phyloP scores from a whole-genome alignment of 1,284 basidiomycete species.

The Wolfiporia cocos region DNA sequence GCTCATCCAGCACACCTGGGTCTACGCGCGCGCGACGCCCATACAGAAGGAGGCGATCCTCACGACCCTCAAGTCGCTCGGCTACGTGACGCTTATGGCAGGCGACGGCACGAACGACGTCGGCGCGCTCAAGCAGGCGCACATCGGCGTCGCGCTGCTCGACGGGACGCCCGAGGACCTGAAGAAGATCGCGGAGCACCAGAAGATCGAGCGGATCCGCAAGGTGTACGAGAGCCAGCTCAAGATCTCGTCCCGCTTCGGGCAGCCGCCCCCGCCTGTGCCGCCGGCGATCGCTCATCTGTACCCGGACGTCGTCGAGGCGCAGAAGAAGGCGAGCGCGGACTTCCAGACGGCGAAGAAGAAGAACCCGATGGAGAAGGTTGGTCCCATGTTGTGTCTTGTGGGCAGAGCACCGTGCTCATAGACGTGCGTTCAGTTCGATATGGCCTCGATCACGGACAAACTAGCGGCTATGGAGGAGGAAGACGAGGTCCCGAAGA shows the following conservation, averaged over 20 bases:
- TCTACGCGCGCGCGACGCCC: conserved; percentile 96
- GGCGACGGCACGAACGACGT: conserved; percentile 98
- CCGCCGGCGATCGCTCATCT: conserved; percentile 78
- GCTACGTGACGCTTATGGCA: conserved; percentile 92
- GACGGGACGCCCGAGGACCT: conserved; percentile 90
- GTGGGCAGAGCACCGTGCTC: neutral
- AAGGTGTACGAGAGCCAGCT: conserved; percentile 95
- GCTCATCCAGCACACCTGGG: conserved; percentile 91
- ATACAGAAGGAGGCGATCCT: conserved; percentile 92
- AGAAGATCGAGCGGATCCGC: conserved; percentile 84
- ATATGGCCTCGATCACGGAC: conserved; percentile 81
- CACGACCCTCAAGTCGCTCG: conserved; percentile 80
- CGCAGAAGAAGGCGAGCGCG: conserved; percentile 73
- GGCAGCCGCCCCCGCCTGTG: conserved; percentile 87
- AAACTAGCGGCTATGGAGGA: conserved; percentile 90
- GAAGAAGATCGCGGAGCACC: conserved; percentile 89
- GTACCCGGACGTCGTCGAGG: conserved; percentile 86
- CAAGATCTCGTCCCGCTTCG: conserved; percentile 83
- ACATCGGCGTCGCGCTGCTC: conserved; percentile 89
- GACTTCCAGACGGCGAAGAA: conserved; percentile 61
- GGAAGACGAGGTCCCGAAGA: conserved; percentile 90
- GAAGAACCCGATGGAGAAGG: conserved; percentile 88
- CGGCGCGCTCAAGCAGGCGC: conserved; percentile 92
- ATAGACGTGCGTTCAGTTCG: conserved; percentile 56
- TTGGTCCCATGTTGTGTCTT: conserved; percentile 25